Percentiles rank a stretch among this genome's conserved stretches.
These are phyloP conservation scores for Sporothrix mexicana DNA, from an alignment of 2,329 filamentous ascomycete species.

Conservation along the genomic window DNA sequence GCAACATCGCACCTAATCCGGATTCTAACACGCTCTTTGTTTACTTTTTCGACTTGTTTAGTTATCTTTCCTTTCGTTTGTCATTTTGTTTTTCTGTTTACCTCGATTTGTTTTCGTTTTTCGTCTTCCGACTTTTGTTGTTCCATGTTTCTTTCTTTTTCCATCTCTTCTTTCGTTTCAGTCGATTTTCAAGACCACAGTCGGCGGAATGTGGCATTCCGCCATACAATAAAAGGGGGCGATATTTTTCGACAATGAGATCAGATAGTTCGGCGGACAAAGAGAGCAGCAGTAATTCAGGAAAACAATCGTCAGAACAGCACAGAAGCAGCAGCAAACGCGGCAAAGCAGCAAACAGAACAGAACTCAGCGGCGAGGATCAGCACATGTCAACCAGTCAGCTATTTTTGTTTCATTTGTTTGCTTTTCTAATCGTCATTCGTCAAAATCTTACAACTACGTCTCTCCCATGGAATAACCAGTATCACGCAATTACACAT, in stretches of 20 bases:
- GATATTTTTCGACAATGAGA: constrained; percentile 31
- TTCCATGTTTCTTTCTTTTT: constrained; percentile 11
- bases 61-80: constrained; percentile 27
- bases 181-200: constrained; percentile 31
- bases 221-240: constrained; percentile 29
- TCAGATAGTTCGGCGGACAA: constrained; percentile 38
- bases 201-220: constrained; percentile 27
- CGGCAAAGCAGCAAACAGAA: constrained; percentile 18
- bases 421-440: constrained; percentile 23
- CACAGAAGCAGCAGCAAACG: constrained; percentile 9
- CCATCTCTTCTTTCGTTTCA: not conserved
- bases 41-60: constrained; percentile 26
- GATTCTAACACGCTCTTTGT: constrained; percentile 14
- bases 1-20: not conserved
- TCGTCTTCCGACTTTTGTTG: not conserved
- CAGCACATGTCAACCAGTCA: constrained; percentile 26
- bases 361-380: constrained; percentile 27
- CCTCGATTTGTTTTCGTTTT: constrained; percentile 11
- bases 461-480: constrained; percentile 23
- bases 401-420: constrained; percentile 24
- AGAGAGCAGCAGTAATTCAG: constrained; percentile 34
- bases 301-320: constrained; percentile 20
- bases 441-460: constrained; percentile 2
- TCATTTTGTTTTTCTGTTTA: constrained; percentile 3
- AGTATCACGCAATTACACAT: not conserved